Percentiles rank a stretch among this genome's conserved stretches.
These are phyloP conservation scores for Solanum gracilifrons DNA, from an alignment of 257 asterid genomes.

Conservation along the genomic window DNA sequence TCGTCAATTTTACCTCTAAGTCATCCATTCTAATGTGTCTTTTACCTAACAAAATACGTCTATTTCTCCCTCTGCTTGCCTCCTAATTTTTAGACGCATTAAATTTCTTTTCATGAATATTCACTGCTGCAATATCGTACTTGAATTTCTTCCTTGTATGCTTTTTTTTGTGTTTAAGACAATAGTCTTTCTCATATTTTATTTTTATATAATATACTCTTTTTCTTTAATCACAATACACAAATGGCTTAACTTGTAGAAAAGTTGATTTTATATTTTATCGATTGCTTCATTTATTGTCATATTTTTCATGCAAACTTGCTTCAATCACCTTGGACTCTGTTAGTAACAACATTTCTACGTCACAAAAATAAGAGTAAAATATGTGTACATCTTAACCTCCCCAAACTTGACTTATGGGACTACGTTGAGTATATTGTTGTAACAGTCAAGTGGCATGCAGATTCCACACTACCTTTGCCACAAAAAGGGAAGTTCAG, in stretches of 20 bases:
- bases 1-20: neutral
- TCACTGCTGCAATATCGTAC: neutral
- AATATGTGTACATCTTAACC: too few species aligned
- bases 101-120: neutral
- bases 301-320: neutral
- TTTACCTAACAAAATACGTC: neutral
- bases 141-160: neutral
- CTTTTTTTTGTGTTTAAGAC: neutral
- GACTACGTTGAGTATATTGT: too few species aligned
- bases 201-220: neutral
- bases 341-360: too few species aligned
- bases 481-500: neutral
- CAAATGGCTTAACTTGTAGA: too few species aligned
- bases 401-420: too few species aligned
- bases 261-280: neutral
- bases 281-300: neutral
- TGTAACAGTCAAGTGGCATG: neutral
- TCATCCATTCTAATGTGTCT: neutral
- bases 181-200: neutral
- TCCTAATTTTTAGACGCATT: neutral
- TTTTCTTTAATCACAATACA: neutral
- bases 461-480: neutral
- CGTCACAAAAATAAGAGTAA: too few species aligned
- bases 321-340: neutral
- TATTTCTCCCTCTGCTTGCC: neutral